These are phyloP conservation scores for Imleria badia DNA, from an alignment of 768 basidiomycete species.

Conservation along the genomic window DNA sequence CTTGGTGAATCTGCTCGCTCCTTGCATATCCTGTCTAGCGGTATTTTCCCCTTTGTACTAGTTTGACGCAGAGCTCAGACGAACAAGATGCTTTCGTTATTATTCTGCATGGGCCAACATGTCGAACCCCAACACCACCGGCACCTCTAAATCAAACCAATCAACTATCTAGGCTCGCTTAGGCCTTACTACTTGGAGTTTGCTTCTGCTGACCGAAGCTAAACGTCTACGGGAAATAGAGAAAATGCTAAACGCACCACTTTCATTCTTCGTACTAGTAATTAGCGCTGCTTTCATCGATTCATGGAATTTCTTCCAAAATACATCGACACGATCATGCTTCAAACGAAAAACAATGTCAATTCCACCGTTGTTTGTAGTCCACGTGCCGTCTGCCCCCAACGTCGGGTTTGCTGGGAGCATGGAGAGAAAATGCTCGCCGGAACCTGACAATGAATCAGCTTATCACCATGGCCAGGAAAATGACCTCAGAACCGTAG, in stretches of 20 bases:
- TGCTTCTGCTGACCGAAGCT: not conserved
- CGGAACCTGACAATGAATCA: not conserved
- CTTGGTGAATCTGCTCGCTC: no score
- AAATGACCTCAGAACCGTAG: not conserved
- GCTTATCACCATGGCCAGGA: not conserved
- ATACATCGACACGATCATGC: not conserved
- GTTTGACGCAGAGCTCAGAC: no score
- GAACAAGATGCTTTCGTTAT: no score
- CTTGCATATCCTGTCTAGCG: no score
- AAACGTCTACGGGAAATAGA: not conserved
- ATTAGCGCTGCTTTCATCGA: not conserved
- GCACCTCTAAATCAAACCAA: not conserved
- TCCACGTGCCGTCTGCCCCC: not conserved
- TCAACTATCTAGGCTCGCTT: not conserved
- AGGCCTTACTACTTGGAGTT: not conserved
- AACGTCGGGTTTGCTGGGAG: not conserved
- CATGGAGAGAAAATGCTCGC: slow-evolving; percentile 3
- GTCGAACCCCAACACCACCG: not conserved
- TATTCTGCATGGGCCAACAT: no score
- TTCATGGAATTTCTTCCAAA: not conserved
- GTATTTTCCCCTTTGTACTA: no score
- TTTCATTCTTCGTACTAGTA: not conserved
- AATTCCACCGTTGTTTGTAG: not conserved
- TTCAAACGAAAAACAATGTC: slow-evolving; percentile 4
- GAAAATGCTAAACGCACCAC: not conserved